Evolutionary conservation across 2,329 filamentous ascomycete genomes (phyloP), one percentile per base, ranked within the genome.

Genomic region (Verticillium tricorpus): DNA sequence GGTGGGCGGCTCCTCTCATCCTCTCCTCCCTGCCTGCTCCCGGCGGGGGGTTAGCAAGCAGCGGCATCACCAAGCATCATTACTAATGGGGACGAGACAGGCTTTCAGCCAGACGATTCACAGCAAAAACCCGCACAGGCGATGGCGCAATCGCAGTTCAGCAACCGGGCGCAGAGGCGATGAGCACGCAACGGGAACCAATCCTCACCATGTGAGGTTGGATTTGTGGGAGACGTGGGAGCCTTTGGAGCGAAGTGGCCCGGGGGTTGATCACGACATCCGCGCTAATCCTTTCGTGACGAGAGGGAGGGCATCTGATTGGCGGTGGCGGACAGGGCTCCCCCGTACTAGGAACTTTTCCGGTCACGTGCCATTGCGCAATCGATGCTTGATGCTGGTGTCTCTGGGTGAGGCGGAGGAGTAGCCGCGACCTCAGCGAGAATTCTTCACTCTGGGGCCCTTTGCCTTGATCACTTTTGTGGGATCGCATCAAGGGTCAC

Each of bases 271-370:
- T 80, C 79, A 81, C 79, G 79, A 80, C 79, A 81, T 81, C 78
- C 74, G 76, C 78, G 78, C 79, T 80, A 81, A 75, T 65, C 73
- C 78, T 78, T 78, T 80, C 77, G 77, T 77, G 76, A 79, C 76
- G 72, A 67, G n/a, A 40, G 58, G 35, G 52, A 35, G 62, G 66
- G 64, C 62, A 61, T 62, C 58, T 77, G 72, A 78, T 78, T 80
- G 76, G 76, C 57, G 62, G 60, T 31, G n/a, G 9, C 17, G 8
- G 37, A 57, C 58, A 62, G 64, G 60, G 61, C 40, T 32, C 50
- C 55, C 60, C 61, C 58, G 64, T 63, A 65, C 61, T 63, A 59
- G 60, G 45, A 63, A 59, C 63, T 63, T 65, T 52, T 50, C 14
- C 45, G 15, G 40, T 59, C 57, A 59, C 57, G 28, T 39, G 64